Base-by-base conservation (phyloP, 75 land plant genomes). In the Chamaecyparis obtusa region DNA sequence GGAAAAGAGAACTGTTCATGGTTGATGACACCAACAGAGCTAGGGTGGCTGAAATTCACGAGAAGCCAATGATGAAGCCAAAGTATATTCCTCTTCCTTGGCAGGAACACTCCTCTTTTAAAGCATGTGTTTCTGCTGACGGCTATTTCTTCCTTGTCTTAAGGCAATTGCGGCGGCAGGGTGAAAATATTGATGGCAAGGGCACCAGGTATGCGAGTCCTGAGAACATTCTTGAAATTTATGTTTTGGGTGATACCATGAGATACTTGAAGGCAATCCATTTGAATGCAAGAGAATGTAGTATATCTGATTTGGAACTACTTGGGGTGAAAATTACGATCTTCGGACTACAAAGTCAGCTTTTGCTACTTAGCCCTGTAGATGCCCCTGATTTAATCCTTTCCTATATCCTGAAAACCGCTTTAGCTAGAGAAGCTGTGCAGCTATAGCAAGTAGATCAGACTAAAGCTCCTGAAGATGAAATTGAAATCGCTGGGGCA, bases 61-160 rank as follows among this genome's bases (percentile, higher is more conserved):
- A 35, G 48, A 57, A 17, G 75, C 75, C 75, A 0, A 88, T 90
- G 91, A 86, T 90, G 90, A 86, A 75, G 57, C 86, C 87, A 13
- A 54, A 85, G 84, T 60, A 87, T 11, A 83, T 88, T 19, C 24
- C 54, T 36, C 86, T 90, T 9, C 85, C 89, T 43, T 14, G 0
- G 24, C 64, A 57, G 21, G 24, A 19, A 14, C 87, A 77, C 36
- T 60, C 88, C 36, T 60, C 88, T 84, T 54, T 82, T 19, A 88
- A 86, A 56, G 91, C 88, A 27, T 90, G 91, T 79, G 60, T 88
- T 32, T 60, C 91, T 13, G 85, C 32, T 9, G 86, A 90, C 75
- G 91, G 87, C 32, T 13, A 82, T 48, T 90, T 87, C 88, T 72
- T 90, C 27, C 27, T 88, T 19, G 88, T 75, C 27, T 84, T 90